Base-by-base conservation (phyloP, 176 grass and related monocot genomes). In the Avena insularis region DNA sequence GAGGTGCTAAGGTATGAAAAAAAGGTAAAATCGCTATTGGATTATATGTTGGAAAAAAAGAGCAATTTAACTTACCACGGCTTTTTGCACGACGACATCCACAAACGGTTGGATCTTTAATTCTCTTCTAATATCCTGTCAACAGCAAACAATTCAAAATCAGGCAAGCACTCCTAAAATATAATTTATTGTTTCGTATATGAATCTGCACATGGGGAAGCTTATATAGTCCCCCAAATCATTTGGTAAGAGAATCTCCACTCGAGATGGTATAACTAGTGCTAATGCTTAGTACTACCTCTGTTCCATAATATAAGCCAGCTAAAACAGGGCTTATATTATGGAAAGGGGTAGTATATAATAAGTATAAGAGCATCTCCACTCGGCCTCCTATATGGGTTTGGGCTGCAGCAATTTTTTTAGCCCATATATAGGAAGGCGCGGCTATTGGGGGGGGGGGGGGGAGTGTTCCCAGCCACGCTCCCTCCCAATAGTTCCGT, bases 101-200 rank as follows among this genome's bases (percentile, higher is more conserved):
- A 94, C 92, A 89, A 90, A 94, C 36, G 94, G 86, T 20, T 94
- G 81, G 12, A 92, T 56, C 75, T 91, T 86, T 31, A 94, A 50
- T 46, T 91, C 89, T 64, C 95, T 93, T 91, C 87, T 91, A 69
- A 48, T 48, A 48, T 48, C 46, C 46, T 97, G 73, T 21, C 82
- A 74, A 65, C 1, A 84, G 8, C 45, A 84, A 54, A 9, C 0
- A 59, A 40, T 71, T 82, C 59, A 77, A 56, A 62, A 61, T 33
- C 40, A 78, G 16, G 12, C 12, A 6, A 33, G 54, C 50, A 64
- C 16, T 65, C 2, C 2, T 0, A 21, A 31, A 29, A 2, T 9
- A 27, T 23, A 53, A 53, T 21, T 11, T 61, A n/a, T 72, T 80
- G 57, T 10, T 84, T 49, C 9, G 19, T 47, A 67, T 25, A 57